Base-by-base conservation (phyloP, 306 rosid species). In the Prunus armeniaca region DNA sequence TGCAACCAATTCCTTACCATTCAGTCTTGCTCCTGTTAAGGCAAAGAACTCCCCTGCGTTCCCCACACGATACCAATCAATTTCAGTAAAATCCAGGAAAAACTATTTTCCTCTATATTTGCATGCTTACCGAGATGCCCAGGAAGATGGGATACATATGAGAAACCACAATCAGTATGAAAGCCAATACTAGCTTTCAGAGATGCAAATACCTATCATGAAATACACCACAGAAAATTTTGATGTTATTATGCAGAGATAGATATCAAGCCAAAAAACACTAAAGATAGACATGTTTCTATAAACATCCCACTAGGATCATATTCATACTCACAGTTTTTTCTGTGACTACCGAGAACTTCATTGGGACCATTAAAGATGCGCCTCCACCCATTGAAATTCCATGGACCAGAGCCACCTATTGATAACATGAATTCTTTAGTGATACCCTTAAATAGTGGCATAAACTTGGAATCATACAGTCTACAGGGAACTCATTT, bases 311-410 rank as follows among this genome's bases (percentile, higher is more conserved):
- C 67, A 76, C 12, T 63, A 77, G 82, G 63, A 74, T n/a, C n/a
- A n/a, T n/a, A n/a, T n/a, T n/a, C n/a, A 6, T 57, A 81, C 97
- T 63, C 84, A 94, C 97, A 34, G 97, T 88, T 84, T 90, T 95
- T 71, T 95, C 97, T 2, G 97, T 90, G 70, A 92, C 97, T 65
- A 89, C 96, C 19, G 98, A 92, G 78, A 95, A 95, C 74, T 84
- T 92, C 96, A 92, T 58, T 14, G 96, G 97, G 60, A 80, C 93
- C 97, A 95, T 90, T 56, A 95, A 82, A 64, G 98, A 86, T 77
- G 96, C 92, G 25, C 98, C 98, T 82, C 97, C 98, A 45, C 98
- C 98, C 96, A 95, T 90, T 79, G 97, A 86, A 83, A 95, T 89
- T 83, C 98, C 98, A 73, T 92, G 73, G 57, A 87, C 97, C 73